Evolutionary conservation across 176 grass and related monocot species (phyloP).

Genomic region (Musa acuminata): DNA sequence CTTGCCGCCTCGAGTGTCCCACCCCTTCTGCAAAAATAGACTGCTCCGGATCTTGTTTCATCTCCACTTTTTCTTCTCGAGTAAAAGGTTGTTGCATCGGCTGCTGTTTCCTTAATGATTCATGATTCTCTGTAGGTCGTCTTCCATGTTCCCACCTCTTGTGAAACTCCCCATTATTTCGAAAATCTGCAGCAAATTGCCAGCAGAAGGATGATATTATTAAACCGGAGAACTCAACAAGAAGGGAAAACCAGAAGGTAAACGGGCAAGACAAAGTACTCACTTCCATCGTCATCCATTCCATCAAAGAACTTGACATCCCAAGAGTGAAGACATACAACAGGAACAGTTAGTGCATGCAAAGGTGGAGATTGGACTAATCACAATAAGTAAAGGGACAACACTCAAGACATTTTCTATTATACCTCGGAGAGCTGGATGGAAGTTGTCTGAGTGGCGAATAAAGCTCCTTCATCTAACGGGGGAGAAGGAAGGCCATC

Average conservation of each 20-base stretch:
- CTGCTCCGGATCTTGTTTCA: not conserved
- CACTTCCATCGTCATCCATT: constrained; percentile 98
- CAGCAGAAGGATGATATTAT: not conserved
- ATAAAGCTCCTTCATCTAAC: constrained; percentile 45
- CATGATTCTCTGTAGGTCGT: not conserved
- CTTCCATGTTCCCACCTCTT: constrained; percentile 5
- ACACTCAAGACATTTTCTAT: not conserved
- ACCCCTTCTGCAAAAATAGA: not conserved
- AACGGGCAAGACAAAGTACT: constrained; percentile 32
- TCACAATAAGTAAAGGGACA: not conserved
- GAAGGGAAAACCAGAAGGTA: constrained; percentile 8
- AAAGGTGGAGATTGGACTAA: not conserved
- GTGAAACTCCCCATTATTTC: constrained; percentile 24
- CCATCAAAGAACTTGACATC: constrained; percentile 72
- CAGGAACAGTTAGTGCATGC: not conserved
- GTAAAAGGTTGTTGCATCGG: too few species aligned
- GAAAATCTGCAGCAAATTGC: constrained; percentile 49
- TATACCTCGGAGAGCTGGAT: constrained; percentile 72
- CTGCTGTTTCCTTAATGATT: constrained; percentile 18
- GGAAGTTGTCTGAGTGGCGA: constrained; percentile 33
- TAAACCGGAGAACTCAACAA: constrained; percentile 2
- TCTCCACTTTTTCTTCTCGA: not conserved
- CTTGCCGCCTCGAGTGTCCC: not conserved
- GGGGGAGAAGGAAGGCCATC: constrained; percentile 86
- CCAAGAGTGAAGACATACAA: constrained; percentile 3